These are phyloP conservation scores for Fusarium xylarioides DNA, from an alignment of 2,329 filamentous ascomycete species.

Conservation along the genomic window DNA sequence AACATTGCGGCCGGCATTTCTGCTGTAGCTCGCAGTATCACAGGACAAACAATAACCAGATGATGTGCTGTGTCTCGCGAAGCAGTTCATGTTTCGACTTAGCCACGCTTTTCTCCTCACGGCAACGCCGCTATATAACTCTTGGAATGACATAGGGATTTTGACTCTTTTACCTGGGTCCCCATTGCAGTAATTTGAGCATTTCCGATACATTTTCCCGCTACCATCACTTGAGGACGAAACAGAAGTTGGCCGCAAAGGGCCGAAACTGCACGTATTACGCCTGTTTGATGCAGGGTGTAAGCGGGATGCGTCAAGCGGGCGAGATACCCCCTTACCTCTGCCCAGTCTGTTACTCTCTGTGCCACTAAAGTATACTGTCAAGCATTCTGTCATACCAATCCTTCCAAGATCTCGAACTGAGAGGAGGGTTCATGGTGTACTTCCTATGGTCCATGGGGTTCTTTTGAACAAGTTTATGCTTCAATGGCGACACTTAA, in stretches of 20 bases:
- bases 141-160: too few species aligned
- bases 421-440: background rate
- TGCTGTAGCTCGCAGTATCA: background rate
- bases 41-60: background rate
- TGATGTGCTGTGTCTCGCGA: background rate
- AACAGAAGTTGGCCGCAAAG: too few species aligned
- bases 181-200: too few species aligned
- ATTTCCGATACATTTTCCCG: too few species aligned
- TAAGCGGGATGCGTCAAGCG: slow-evolving; percentile 65
- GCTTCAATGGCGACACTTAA: background rate
- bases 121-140: too few species aligned
- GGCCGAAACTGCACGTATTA: slow-evolving; percentile 68
- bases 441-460: background rate
- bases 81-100: background rate
- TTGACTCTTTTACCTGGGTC: too few species aligned
- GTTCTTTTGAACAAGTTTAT: background rate
- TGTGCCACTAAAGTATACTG: too few species aligned
- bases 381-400: too few species aligned
- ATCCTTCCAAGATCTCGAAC: background rate
- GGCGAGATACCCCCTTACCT: slow-evolving; percentile 69
- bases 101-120: too few species aligned
- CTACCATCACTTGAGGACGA: too few species aligned
- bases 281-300: slow-evolving; percentile 71
- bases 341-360: slow-evolving; percentile 64
- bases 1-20: background rate